Evolutionary conservation across 2,329 filamentous ascomycete genomes (phyloP).

Genomic region (Fragosphaeria purpurea): DNA sequence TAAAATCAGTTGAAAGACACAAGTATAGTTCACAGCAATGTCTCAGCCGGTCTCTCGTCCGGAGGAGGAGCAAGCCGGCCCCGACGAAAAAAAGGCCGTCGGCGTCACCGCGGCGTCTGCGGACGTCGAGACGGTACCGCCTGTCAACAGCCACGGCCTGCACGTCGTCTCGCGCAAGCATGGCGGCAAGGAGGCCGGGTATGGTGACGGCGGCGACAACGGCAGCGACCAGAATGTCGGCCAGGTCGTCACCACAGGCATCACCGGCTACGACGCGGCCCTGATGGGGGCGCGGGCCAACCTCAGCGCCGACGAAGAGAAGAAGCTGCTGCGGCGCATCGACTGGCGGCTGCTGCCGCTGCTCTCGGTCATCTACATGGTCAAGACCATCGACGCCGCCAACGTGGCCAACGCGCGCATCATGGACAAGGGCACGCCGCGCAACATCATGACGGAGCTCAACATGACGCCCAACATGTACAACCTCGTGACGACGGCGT

Average conservation of each 20-base stretch:
- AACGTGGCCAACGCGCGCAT: constrained; percentile 31
- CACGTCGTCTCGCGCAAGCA: background rate
- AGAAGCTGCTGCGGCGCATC: constrained; percentile 10
- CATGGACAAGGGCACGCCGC: constrained; percentile 29
- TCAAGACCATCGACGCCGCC: constrained; percentile 11
- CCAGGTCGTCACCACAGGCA: background rate
- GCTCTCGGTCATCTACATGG: constrained; percentile 11
- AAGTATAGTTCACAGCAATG: too few relatives aligned
- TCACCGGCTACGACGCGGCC: constrained; percentile 8
- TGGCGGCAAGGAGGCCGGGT: background rate
- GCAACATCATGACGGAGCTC: constrained; percentile 31
- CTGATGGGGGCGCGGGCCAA: constrained; percentile 4
- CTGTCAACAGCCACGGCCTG: background rate
- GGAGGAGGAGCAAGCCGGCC: background rate
- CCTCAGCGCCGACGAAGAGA: constrained; percentile 9
- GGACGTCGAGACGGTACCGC: background rate
- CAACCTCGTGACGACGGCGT: constrained; percentile 27
- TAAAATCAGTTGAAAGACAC: too few relatives aligned
- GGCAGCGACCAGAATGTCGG: background rate
- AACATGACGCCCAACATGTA: constrained; percentile 29
- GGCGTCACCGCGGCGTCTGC: background rate
- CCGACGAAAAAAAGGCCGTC: background rate
- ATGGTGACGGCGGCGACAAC: background rate
- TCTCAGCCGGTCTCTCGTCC: too few relatives aligned
- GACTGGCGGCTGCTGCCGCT: constrained; percentile 12